Evolutionary conservation across 202 grass and related monocot genomes (phyloP), one percentile per base, ranked within the genome.

Genomic region (Brachypodium distachyon): DNA sequence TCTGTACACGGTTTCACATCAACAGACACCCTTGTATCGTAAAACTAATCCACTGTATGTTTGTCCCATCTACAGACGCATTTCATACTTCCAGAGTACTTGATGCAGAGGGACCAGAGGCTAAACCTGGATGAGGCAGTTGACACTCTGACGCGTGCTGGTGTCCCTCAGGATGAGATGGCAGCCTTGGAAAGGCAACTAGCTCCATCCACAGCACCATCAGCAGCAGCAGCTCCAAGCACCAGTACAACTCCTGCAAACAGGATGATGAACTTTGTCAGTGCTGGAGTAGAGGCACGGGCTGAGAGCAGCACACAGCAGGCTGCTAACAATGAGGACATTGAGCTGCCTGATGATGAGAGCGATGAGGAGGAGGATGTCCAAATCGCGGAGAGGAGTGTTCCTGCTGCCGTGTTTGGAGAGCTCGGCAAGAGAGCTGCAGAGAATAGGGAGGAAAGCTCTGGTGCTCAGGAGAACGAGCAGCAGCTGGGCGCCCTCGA

Each of bases 311-410:
- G 67, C 39, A 85, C 59, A 4, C 74, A 79, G 37, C 62, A 74
- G n/a, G 68, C 71, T 74, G 84, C 44, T 41, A 89, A 89, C 81
- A 89, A 57, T 0, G 96, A 99, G 77, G 92, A 99, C 49, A 99
- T 99, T 17, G 92, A 99, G 65, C 87, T 99, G 39, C 96, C 96
- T 0, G 96, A 99, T 7, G 96, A 99, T n/a, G 92, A 98, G 44
- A 88, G 89, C 3, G 92, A 99, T 0, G 96, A 99, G 16, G 92
- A 96, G 34, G 81, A 74, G 0, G 83, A 89, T 62, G 74, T 98
- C 38, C 87, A 95, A 78, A 90, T 98, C 58, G 82, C 83, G 0
- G 91, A 90, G 58, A 92, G 68, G 77, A 67, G 59, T 55, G 89
- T 96, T 65, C 96, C 96, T 7, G 89, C 70, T 52, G 83, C 96